Conservation (phyloP, 306 rosid genomes). For the Vachellia collinsii region DNA sequence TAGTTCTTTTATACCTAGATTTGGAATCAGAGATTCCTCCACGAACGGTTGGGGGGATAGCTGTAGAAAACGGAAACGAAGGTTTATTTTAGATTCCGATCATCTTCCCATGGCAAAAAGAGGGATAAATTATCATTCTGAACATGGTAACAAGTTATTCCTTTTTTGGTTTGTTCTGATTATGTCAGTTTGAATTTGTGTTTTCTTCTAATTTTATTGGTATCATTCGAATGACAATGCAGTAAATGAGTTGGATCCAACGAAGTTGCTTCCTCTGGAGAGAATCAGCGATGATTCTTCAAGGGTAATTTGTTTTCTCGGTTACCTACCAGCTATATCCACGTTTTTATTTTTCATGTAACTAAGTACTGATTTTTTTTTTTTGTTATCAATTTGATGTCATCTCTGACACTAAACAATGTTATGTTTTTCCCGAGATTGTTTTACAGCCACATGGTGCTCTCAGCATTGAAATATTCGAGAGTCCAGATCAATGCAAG, state of each 20-base stretch:
- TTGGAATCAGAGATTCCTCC: not conserved
- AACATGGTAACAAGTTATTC: conserved; percentile 31
- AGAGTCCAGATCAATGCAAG: conserved; percentile 17
- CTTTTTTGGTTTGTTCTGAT: not conserved
- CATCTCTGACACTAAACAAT: not conserved
- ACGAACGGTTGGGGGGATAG: not conserved
- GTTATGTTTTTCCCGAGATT: conserved; percentile 30
- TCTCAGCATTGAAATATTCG: not conserved
- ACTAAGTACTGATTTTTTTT: not conserved
- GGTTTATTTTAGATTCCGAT: not conserved
- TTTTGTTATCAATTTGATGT: not conserved
- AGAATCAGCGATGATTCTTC: conserved; percentile 24
- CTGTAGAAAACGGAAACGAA: conserved; percentile 42
- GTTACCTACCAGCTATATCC: not conserved
- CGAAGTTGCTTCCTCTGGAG: not conserved
- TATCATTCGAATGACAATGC: conserved; percentile 12
- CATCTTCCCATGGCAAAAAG: conserved; percentile 27
- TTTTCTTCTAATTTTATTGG: not conserved
- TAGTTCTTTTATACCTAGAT: not conserved
- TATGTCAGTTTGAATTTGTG: not conserved
- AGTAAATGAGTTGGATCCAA: conserved; percentile 31
- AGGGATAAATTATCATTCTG: conserved; percentile 10
- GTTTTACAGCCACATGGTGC: conserved; percentile 14
- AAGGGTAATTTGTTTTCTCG: conserved; percentile 30
- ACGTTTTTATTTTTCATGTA: not conserved